These are phyloP conservation scores for Pelargonium cotyledonis DNA, from an alignment of 441 rosid species.

Conservation along the genomic window DNA sequence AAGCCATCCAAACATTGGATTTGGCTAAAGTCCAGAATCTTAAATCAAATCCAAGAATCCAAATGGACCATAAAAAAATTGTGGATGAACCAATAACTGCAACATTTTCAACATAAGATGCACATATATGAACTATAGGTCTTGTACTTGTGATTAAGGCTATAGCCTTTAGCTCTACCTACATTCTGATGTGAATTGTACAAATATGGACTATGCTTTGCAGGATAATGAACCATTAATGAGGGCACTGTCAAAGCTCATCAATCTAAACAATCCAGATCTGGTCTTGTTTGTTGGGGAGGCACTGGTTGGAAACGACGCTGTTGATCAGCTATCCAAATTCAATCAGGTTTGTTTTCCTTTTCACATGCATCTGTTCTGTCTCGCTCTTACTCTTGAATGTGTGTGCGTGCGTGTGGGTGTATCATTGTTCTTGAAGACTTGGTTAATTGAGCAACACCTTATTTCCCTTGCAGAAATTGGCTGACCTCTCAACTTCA, in stretches of 20 bases:
- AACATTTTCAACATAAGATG: not conserved
- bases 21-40: no score
- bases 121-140: not conserved
- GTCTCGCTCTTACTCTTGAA: not conserved
- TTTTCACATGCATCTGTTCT: not conserved
- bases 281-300: slow-evolving; percentile 95
- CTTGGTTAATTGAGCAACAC: not conserved
- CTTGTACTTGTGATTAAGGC: no score
- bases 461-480: slow-evolving; percentile 44
- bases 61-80: not conserved
- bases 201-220: slow-evolving; percentile 6
- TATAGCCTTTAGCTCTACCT: not conserved
- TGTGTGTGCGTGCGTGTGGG: no score
- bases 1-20: not conserved
- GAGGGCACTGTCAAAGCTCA: slow-evolving; percentile 94
- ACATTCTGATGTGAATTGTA: not conserved
- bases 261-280: slow-evolving; percentile 76
- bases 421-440: not conserved
- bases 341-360: slow-evolving; percentile 68
- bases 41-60: no score
- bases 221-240: slow-evolving; percentile 95
- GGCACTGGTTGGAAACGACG: slow-evolving; percentile 97
- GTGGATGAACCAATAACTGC: not conserved
- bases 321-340: slow-evolving; percentile 88
- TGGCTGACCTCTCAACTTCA: slow-evolving; percentile 75